Percentiles rank a stretch among this genome's conserved stretches.
These are phyloP conservation scores for Passiflora organensis DNA, from an alignment of 345 rosid species.

Conservation along the genomic window DNA sequence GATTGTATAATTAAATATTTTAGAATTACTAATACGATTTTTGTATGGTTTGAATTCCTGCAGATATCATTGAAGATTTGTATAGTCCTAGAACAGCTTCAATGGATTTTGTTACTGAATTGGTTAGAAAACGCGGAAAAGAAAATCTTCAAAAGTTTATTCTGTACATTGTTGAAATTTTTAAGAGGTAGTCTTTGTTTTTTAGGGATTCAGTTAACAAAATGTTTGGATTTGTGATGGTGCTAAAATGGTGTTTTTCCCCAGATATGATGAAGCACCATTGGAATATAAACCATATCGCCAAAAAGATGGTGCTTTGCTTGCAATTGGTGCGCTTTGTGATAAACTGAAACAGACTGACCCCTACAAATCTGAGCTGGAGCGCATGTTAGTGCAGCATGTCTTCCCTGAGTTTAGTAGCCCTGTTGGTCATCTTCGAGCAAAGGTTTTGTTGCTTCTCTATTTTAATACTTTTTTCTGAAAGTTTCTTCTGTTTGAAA, in stretches of 20 bases:
- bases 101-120: conserved; percentile 96
- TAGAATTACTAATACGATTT: neutral
- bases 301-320: conserved; percentile 97
- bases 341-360: conserved; percentile 94
- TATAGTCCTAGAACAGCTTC: conserved; percentile 97
- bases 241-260: conserved; percentile 1
- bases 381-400: conserved; percentile 91
- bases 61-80: conserved; percentile 98
- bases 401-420: conserved; percentile 96
- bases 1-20: neutral
- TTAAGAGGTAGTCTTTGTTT: conserved; percentile 16
- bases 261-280: conserved; percentile 77
- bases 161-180: conserved; percentile 17
- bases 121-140: conserved; percentile 92
- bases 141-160: conserved; percentile 90
- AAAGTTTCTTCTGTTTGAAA: conserved; percentile 4
- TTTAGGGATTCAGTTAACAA: neutral
- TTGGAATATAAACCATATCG: conserved; percentile 69
- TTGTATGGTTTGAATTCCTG: conserved; percentile 20
- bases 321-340: conserved; percentile 97
- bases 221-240: conserved; percentile 1
- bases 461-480: neutral
- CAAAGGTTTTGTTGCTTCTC: conserved; percentile 58
- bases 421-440: conserved; percentile 94
- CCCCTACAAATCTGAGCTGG: conserved; percentile 87